phyloP scores from a whole-genome alignment of 108 stramenopile genomes.

The Fragilariopsis cylindrus region DNA sequence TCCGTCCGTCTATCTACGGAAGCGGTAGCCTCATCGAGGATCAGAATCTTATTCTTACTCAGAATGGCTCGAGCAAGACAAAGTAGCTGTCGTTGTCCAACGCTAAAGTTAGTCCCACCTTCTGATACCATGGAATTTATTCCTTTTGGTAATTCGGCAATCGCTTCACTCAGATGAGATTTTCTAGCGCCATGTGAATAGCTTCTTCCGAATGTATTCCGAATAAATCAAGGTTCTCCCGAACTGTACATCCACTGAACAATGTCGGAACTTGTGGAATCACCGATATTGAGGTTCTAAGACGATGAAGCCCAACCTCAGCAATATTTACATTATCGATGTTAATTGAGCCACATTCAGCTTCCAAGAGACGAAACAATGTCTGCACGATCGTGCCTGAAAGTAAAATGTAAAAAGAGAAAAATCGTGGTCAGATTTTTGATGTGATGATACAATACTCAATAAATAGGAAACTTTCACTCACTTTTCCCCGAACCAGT shows the following conservation, averaged over 20 bases:
- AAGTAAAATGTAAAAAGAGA: neutral
- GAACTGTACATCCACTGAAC: slow-evolving; percentile 88
- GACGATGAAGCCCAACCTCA: slow-evolving; percentile 80
- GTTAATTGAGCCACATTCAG: slow-evolving; percentile 69
- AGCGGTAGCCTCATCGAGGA: slow-evolving; percentile 93
- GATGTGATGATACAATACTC: no score
- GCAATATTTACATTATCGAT: slow-evolving; percentile 89
- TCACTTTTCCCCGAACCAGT: slow-evolving; percentile 70
- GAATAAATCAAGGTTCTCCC: slow-evolving; percentile 96
- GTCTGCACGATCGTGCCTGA: slow-evolving; percentile 62
- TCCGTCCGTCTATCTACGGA: slow-evolving; percentile 88
- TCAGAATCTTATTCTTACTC: slow-evolving; percentile 72
- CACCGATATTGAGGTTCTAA: slow-evolving; percentile 82
- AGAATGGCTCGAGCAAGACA: slow-evolving; percentile 94
- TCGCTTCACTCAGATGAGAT: slow-evolving; percentile 67
- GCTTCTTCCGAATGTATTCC: slow-evolving; percentile 46
- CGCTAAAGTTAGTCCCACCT: slow-evolving; percentile 89
- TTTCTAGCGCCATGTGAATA: slow-evolving; percentile 53
- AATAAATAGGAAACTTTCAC: no score
- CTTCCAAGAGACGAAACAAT: slow-evolving; percentile 82
- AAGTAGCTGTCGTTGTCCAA: slow-evolving; percentile 93
- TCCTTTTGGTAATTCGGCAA: slow-evolving; percentile 57
- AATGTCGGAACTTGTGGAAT: slow-evolving; percentile 94
- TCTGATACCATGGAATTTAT: slow-evolving; percentile 80
- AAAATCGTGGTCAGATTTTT: no score